phyloP scores from a whole-genome alignment of 495 filamentous ascomycete species.

The Penicillium manginii region DNA sequence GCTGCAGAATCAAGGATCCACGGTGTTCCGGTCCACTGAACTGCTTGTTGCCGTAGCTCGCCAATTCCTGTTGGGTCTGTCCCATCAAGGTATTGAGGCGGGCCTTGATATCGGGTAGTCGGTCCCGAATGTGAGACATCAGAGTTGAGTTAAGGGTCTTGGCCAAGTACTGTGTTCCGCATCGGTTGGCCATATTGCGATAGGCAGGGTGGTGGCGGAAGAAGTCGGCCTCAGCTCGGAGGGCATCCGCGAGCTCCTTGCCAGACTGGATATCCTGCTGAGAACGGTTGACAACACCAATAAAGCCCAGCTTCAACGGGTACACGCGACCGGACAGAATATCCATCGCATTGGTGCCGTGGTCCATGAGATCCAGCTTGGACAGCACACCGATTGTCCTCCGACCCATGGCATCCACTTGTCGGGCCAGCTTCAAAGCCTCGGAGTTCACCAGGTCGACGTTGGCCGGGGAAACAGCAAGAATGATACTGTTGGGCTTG shows the following conservation, averaged over 20 bases:
- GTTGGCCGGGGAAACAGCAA: constrained; percentile 96
- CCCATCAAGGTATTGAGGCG: constrained; percentile 98
- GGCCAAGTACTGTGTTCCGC: constrained; percentile 92
- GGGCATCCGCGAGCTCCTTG: constrained; percentile 85
- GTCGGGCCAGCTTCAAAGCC: constrained; percentile 91
- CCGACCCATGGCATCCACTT: constrained; percentile 93
- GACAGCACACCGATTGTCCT: constrained; percentile 97
- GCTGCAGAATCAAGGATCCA: constrained; percentile 89
- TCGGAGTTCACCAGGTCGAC: constrained; percentile 99
- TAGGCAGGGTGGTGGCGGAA: constrained; percentile 98
- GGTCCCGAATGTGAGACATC: constrained; percentile 95
- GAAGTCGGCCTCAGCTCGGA: constrained; percentile 90
- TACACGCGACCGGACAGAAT: constrained; percentile 96
- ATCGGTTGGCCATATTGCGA: constrained; percentile 90
- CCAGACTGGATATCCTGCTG: constrained; percentile 98
- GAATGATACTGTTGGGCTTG: constrained; percentile 97
- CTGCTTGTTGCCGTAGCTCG: constrained; percentile 96
- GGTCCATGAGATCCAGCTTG: constrained; percentile 98
- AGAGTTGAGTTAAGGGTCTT: constrained; percentile 94
- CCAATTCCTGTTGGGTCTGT: constrained; percentile 97
- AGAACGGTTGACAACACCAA: constrained; percentile 96
- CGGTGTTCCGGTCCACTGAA: constrained; percentile 98
- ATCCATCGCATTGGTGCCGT: constrained; percentile 96
- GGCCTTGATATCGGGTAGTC: constrained; percentile 96
- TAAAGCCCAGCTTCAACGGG: constrained; percentile 95